Conservation (phyloP, 2,329 filamentous ascomycete species). For the Monosporascus sp. region DNA sequence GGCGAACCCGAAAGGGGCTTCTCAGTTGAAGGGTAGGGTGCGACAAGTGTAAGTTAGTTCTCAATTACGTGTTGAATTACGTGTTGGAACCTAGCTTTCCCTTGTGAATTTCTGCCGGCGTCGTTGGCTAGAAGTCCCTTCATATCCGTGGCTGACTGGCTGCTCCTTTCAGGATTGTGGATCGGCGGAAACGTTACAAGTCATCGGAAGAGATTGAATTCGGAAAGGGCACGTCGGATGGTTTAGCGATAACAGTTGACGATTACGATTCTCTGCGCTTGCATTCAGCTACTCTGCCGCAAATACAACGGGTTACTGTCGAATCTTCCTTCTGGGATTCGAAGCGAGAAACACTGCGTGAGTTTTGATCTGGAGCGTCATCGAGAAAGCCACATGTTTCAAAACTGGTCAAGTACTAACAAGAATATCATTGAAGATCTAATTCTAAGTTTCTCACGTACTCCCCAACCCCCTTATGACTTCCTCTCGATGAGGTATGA, state of each 20-base stretch:
- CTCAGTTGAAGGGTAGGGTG: slow-evolving; percentile 17
- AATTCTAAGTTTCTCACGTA: slow-evolving; percentile 39
- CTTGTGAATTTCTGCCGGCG: too few relatives aligned
- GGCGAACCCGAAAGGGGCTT: slow-evolving; percentile 17
- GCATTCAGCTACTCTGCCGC: slow-evolving; percentile 21
- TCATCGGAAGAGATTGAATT: slow-evolving; percentile 6
- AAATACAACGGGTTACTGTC: slow-evolving; percentile 20
- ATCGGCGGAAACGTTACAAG: slow-evolving; percentile 13
- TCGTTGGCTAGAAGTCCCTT: too few relatives aligned
- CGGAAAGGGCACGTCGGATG: slow-evolving; percentile 13
- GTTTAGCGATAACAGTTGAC: slow-evolving; percentile 19
- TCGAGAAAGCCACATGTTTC: too few relatives aligned
- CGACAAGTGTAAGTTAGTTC: slow-evolving; percentile 21
- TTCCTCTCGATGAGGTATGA: slow-evolving; percentile 42
- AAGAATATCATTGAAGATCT: slow-evolving; percentile 23
- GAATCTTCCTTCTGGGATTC: slow-evolving; percentile 25
- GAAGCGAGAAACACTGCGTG: slow-evolving; percentile 21
- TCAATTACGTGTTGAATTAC: background rate
- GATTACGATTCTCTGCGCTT: slow-evolving; percentile 22
- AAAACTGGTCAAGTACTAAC: slow-evolving; percentile 6
- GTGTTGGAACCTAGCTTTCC: too few relatives aligned
- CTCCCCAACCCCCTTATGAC: slow-evolving; percentile 39
- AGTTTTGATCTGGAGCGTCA: slow-evolving; percentile 5
- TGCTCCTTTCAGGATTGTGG: slow-evolving; percentile 15
- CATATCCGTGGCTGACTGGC: slow-evolving; percentile 2